Evolutionary conservation across 2,329 filamentous ascomycete genomes (phyloP).

Genomic region (Fusarium tanahbumbuense): DNA sequence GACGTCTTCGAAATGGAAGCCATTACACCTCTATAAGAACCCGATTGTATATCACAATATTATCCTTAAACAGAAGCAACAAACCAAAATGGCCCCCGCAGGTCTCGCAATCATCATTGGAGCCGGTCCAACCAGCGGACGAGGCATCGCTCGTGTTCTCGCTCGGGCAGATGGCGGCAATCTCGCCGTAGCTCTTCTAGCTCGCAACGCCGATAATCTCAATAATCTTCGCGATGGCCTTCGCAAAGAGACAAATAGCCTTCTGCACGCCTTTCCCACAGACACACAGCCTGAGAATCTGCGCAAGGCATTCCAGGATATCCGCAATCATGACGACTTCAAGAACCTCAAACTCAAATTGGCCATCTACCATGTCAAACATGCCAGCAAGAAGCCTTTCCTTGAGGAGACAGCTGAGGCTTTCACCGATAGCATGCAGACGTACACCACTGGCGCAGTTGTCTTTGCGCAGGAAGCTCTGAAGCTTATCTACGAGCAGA

Average conservation of each 20-base stretch:
- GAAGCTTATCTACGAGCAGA: constrained; percentile 63
- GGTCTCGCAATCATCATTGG: constrained; percentile 64
- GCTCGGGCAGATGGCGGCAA: constrained; percentile 25
- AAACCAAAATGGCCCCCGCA: constrained; percentile 55
- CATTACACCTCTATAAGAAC: not conserved
- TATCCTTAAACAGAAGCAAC: not conserved
- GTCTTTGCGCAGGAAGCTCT: constrained; percentile 65
- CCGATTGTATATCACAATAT: too few relatives aligned
- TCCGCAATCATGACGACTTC: constrained; percentile 61
- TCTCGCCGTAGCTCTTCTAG: constrained; percentile 35
- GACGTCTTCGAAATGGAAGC: constrained; percentile 5
- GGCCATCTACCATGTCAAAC: constrained; percentile 68
- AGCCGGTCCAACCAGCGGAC: constrained; percentile 62
- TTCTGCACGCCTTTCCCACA: constrained; percentile 30
- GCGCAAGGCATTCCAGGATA: constrained; percentile 46
- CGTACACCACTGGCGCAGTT: constrained; percentile 67
- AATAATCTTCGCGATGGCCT: constrained; percentile 54
- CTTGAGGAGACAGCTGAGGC: constrained; percentile 63
- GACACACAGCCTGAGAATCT: constrained; percentile 28
- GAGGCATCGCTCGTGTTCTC: constrained; percentile 63
- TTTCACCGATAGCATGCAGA: constrained; percentile 60
- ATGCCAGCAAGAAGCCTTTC: constrained; percentile 65
- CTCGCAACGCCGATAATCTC: constrained; percentile 36
- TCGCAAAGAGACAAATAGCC: constrained; percentile 56
- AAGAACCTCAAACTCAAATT: constrained; percentile 61